Base-by-base conservation (phyloP, 2,329 filamentous ascomycete species). In the Cladophialophora chaetospira region DNA sequence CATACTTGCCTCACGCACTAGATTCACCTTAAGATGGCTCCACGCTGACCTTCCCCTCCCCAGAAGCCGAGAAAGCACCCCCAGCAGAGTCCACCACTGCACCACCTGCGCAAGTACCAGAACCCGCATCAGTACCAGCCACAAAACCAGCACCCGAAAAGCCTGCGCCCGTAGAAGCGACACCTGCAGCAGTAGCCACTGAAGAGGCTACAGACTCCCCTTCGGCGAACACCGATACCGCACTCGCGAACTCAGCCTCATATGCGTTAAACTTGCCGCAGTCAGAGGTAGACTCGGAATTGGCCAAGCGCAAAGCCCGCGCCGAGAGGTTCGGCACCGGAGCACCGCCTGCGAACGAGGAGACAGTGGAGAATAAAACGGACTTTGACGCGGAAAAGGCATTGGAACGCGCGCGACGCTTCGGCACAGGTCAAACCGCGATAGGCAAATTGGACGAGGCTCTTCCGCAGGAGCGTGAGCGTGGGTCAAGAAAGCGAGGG, bases 291-390 rank as follows among this genome's bases (percentile, higher is more conserved):
- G 76, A 79, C 59, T 70, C 70, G 36, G 77, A 79, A 54, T 58
- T 79, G 62, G 72, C 69, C 54, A 79, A 77, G 69, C 75, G 77
- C 58, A 77, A 77, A 65, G 73, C 73, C 33, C 75, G 77, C 49
- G 77, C 77, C 10, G 76, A 74, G 60, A 76, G 78, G 56, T 79
- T 79, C 61, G 76, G 76, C 15, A 52, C 52, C 19, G 42, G 36
- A 21, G 69, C 71, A 15, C 72, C 73, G 49, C 36, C 44, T 26
- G 46, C 60, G 2, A 60, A 58, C 23, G 57, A 46, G 19, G 52
- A 56, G 25, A 49, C 52, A 35, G 52, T 44, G 9, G 69, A 71
- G n/a, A 72, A 75, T 55, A 72, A 74, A 19, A 63, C 71, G 1
- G 68, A 72, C 52, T 68, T 71, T 11, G 76, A 78, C 50, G 73